Evolutionary conservation across 2,329 filamentous ascomycete genomes (phyloP).

Genomic region (Fusarium dimerum): DNA sequence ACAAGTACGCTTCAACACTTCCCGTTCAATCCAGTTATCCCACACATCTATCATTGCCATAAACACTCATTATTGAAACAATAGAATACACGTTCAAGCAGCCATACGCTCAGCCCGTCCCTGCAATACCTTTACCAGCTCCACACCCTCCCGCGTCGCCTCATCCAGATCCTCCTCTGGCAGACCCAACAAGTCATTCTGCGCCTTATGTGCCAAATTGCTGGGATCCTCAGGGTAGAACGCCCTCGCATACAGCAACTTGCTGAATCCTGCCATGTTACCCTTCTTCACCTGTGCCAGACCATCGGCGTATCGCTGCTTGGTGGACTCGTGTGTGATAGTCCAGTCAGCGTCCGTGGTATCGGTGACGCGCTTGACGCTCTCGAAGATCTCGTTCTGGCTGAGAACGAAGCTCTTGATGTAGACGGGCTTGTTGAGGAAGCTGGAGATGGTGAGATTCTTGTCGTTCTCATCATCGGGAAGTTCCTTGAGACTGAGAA

Average conservation of each 20-base stretch:
- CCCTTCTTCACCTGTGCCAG: slow-evolving; percentile 42
- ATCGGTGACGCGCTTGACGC: slow-evolving; percentile 57
- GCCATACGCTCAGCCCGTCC: slow-evolving; percentile 17
- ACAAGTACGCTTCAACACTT: too few relatives aligned
- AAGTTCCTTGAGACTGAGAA: slow-evolving; percentile 48
- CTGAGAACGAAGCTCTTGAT: slow-evolving; percentile 57
- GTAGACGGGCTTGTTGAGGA: slow-evolving; percentile 48
- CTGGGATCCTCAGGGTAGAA: slow-evolving; percentile 43
- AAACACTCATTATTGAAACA: too few relatives aligned
- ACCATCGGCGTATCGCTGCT: slow-evolving; percentile 49
- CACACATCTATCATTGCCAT: too few relatives aligned
- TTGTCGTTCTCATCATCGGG: slow-evolving; percentile 37
- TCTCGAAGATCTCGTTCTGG: slow-evolving; percentile 65
- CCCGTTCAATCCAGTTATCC: too few relatives aligned
- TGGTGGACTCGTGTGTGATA: slow-evolving; percentile 46
- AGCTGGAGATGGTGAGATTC: slow-evolving; percentile 38
- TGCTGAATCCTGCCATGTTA: slow-evolving; percentile 44
- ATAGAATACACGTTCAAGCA: background rate
- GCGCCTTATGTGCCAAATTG: slow-evolving; percentile 39
- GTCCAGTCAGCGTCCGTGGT: slow-evolving; percentile 61
- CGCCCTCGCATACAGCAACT: slow-evolving; percentile 51
- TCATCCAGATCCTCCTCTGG: slow-evolving; percentile 57
- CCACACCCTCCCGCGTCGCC: slow-evolving; percentile 47
- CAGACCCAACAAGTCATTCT: slow-evolving; percentile 54
- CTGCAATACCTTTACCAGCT: slow-evolving; percentile 36